phyloP scores from a whole-genome alignment of 108 stramenopile genomes.

The Seminavis robusta region DNA sequence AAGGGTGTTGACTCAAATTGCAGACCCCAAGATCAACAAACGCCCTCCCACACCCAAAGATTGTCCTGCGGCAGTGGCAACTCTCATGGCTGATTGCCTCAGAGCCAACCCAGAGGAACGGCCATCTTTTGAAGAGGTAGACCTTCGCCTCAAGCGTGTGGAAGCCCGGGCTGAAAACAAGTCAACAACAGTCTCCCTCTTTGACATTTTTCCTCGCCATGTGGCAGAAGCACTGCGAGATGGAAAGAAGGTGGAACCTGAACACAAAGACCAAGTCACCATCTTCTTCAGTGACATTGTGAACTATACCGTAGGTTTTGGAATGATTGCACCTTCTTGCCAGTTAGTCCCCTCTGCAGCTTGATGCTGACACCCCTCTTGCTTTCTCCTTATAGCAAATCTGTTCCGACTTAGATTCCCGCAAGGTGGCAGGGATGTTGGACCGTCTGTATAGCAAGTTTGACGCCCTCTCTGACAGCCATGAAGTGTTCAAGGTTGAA shows the following conservation, averaged over 20 bases:
- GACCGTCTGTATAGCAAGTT: slow-evolving; percentile 34
- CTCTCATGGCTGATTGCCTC: slow-evolving; percentile 29
- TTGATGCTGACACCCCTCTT: too few species aligned
- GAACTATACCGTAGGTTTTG: slow-evolving; percentile 22
- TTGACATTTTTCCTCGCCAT: slow-evolving; percentile 36
- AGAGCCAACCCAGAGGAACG: slow-evolving; percentile 16
- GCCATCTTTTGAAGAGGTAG: slow-evolving; percentile 27
- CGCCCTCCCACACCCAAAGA: slow-evolving; percentile 13
- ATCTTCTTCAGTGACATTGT: slow-evolving; percentile 46
- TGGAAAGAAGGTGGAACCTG: slow-evolving; percentile 14
- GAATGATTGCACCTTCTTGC: slow-evolving; percentile 6
- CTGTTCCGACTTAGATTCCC: slow-evolving; percentile 12
- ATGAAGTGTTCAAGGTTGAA: slow-evolving; percentile 49
- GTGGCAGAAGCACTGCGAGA: slow-evolving; percentile 30
- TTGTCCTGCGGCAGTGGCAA: slow-evolving; percentile 13
- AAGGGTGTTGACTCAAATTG: slow-evolving; percentile 19
- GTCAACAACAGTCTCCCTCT: slow-evolving; percentile 1
- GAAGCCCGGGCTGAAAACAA: slow-evolving; percentile 6
- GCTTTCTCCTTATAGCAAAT: slow-evolving; percentile 43
- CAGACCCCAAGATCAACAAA: slow-evolving; percentile 26
- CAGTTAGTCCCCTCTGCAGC: too few species aligned
- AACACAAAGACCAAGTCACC: slow-evolving; percentile 7
- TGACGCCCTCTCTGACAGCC: slow-evolving; percentile 28
- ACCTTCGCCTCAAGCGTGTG: slow-evolving; percentile 20
- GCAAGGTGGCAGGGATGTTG: slow-evolving; percentile 30